Conservation (phyloP, 768 basidiomycete species). For the Boletales sp. region DNA sequence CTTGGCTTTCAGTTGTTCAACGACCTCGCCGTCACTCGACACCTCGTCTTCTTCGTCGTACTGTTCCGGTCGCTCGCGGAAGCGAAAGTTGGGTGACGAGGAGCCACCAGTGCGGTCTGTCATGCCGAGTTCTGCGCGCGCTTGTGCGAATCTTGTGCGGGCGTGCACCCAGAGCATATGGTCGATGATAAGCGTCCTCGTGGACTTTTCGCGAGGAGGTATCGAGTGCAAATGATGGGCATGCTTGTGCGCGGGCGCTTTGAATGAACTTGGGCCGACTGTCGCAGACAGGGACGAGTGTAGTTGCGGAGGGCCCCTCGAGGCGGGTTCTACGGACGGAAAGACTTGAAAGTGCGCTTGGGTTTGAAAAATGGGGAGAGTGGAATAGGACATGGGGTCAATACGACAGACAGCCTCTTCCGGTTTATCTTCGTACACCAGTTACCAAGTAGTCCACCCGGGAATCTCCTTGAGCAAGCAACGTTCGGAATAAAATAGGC, state of each 20-base stretch:
- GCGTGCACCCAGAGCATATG: constrained; percentile 85
- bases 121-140: constrained; percentile 83
- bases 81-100: constrained; percentile 53
- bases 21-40: constrained; percentile 60
- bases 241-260: constrained; percentile 80
- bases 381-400: constrained; percentile 28
- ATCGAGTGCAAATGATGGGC: constrained; percentile 86
- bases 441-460: constrained; percentile 4
- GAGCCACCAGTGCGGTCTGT: constrained; percentile 74
- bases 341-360: constrained; percentile 20
- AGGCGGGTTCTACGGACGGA: constrained; percentile 6
- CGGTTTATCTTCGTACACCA: constrained; percentile 21
- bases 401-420: constrained; percentile 9
- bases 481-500: too few species aligned
- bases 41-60: constrained; percentile 73
- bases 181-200: constrained; percentile 81
- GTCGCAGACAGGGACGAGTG: constrained; percentile 16
- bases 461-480: neutral
- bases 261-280: constrained; percentile 38
- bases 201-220: constrained; percentile 85
- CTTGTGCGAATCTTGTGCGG: constrained; percentile 77
- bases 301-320: constrained; percentile 3
- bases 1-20: constrained; percentile 43
- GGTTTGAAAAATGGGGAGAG: constrained; percentile 21
- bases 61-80: constrained; percentile 68